Evolutionary conservation across 371 early-diverging fungal species (phyloP).

Genomic region (Mortierella sp.): DNA sequence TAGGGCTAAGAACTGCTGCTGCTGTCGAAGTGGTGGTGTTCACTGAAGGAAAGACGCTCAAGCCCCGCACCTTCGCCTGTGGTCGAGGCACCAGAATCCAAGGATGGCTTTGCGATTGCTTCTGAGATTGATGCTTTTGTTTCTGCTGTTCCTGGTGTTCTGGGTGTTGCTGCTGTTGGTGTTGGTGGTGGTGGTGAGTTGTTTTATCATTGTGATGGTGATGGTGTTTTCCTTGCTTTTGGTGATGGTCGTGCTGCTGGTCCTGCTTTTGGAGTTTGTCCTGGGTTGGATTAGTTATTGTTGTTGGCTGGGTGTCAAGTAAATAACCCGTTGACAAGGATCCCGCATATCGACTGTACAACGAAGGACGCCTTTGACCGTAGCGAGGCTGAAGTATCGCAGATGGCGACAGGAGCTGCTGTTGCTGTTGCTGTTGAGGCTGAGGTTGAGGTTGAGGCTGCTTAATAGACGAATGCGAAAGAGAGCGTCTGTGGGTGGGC

Average conservation of each 20-base stretch:
- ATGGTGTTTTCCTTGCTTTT: not conserved
- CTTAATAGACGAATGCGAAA: not conserved
- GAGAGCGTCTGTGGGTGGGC: not conserved
- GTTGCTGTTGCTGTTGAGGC: not conserved
- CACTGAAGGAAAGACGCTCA: not conserved
- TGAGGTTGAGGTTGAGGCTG: not conserved
- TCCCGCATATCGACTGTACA: not conserved
- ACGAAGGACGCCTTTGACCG: not conserved
- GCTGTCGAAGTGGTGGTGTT: not conserved
- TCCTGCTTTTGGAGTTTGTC: not conserved
- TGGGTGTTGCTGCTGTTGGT: not conserved
- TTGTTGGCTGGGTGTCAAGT: not conserved
- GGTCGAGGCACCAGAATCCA: not conserved
- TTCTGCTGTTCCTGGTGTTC: not conserved
- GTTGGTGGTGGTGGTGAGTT: not conserved
- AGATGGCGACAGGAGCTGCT: not conserved
- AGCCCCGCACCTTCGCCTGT: not conserved
- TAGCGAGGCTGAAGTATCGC: not conserved
- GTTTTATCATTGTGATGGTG: not conserved
- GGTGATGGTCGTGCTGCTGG: not conserved
- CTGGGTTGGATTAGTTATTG: not conserved
- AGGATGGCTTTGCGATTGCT: slow-evolving; percentile 6
- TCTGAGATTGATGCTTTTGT: not conserved
- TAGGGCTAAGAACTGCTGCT: not conserved
- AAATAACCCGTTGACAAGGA: not conserved